Evolutionary conservation across 768 basidiomycete genomes (phyloP).

Genomic region (Naematelia aurantialba): DNA sequence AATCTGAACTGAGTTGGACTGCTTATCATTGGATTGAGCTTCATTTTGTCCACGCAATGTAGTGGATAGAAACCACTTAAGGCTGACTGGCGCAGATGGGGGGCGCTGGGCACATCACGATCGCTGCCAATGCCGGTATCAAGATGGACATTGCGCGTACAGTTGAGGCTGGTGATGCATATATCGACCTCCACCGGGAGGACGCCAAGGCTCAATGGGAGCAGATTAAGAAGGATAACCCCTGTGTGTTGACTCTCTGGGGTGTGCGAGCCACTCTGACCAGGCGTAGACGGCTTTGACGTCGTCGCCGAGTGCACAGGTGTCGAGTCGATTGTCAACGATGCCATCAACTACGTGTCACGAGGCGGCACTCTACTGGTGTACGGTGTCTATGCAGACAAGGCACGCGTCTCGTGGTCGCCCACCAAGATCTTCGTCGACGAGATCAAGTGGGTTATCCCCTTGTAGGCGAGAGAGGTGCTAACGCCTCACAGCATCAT

Average conservation of each 20-base stretch:
- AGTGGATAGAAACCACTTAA: too few relatives aligned
- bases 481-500: conserved; percentile 56
- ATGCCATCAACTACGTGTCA: conserved; percentile 82
- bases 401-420: conserved; percentile 77
- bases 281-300: conserved; percentile 68
- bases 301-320: conserved; percentile 80
- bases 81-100: conserved; percentile 55
- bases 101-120: conserved; percentile 72
- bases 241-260: conserved; percentile 50
- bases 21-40: too few relatives aligned
- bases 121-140: conserved; percentile 71
- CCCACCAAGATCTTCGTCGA: conserved; percentile 75
- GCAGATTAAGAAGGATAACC: conserved; percentile 72
- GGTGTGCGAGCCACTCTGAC: neutral
- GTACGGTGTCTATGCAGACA: conserved; percentile 86
- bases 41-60: too few relatives aligned
- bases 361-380: conserved; percentile 52
- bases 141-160: conserved; percentile 83
- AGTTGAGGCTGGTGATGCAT: conserved; percentile 75
- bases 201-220: conserved; percentile 75
- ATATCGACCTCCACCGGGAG: conserved; percentile 75
- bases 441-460: conserved; percentile 59
- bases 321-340: conserved; percentile 79
- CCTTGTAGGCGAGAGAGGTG: neutral
- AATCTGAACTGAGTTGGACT: too few relatives aligned